Base-by-base conservation (phyloP, 495 filamentous ascomycete species). In the Hypoxylon perforatum region DNA sequence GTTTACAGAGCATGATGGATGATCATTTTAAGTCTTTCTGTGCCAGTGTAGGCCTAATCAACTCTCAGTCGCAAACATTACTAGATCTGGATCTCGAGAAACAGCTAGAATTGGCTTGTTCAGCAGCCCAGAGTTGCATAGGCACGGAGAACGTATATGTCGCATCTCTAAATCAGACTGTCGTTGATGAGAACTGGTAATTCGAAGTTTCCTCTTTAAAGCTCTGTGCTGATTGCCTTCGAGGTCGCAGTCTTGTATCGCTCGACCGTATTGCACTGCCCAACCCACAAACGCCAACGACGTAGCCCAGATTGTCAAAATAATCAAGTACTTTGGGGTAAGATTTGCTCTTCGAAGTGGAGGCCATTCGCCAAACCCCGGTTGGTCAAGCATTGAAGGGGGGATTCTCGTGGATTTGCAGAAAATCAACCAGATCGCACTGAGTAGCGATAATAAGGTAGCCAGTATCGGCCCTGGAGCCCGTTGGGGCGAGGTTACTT, bases 351-450 rank as follows among this genome's bases (percentile, higher is more conserved):
- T 85, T 3, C 75, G 79, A 18, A 76, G 78, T 46, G 82, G 81
- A 17, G 82, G 83, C 17, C 82, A 84, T 64, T 76, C 70, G 8
- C 75, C 74, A 1, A 70, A 73, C 28, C 61, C 67, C 1, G 69
- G 64, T 25, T 65, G 45, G 56, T 73, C 73, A 11, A 80, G 77
- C 58, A 70, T 81, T 28, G 65, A 66, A 1, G 53, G 70, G 12
- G 82, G 82, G 0, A 77, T 84, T 14, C 80, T 80, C 0, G 72
- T 85, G 38, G 82, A 85, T 49, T 64, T 85, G 9, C 67, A 62
- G 18, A 50, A 62, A 14, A 63, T 86, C 59, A 78, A 79, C 51
- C 28, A 52, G 18, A 73, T 77, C 9, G 70, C 36, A 4, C 79
- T 82, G 36, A 50, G 77, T 46, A 18, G 55, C 17, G 62, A 76